Evolutionary conservation across 441 rosid genomes (phyloP), one percentile per base, ranked within the genome.

Genomic region (Mallotus japonicus): DNA sequence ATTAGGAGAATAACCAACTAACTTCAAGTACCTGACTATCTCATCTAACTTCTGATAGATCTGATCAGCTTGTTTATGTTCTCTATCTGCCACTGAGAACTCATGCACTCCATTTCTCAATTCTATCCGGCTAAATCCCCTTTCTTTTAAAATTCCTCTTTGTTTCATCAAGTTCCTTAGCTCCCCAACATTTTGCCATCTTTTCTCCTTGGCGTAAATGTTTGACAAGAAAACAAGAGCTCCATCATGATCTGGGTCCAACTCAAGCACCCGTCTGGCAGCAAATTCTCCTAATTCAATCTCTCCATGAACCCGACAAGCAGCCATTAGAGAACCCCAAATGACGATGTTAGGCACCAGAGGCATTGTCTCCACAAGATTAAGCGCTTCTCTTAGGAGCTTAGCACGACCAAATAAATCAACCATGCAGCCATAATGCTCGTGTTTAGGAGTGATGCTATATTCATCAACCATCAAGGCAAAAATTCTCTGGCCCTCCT

Each of bases 261-360:
- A 53, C 78, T 66, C 68, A 49, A 83, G 80, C 73, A 89, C 73
- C 69, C 82, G 80, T 69, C 71, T 81, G 75, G 87, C 68, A 75
- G 93, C 90, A 70, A 73, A 71, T 81, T 89, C 92, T 74, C 87
- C 92, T 12, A 87, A 78, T 73, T 84, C 85, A 60, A 70, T 77
- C 71, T 85, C 86, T 34, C 84, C 86, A 80, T 90, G 84, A 64
- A 80, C 78, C 71, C 78, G 80, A 15, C 92, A 85, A 71, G 92
- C 87, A 66, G 89, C 84, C 65, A 86, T 91, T 61, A 89, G 85
- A 57, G 91, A 87, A 67, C 93, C 95, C 93, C 95, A 88, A 66
- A 86, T 83, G 63, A 92, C 86, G 7, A 86, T 84, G 62, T 84
- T 87, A 42, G 88, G 83, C 67, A 83, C 81, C 70, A 83, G 79